Evolutionary conservation across 1,284 basidiomycete species (phyloP).

Genomic region (Papiliotrema fonsecae): DNA sequence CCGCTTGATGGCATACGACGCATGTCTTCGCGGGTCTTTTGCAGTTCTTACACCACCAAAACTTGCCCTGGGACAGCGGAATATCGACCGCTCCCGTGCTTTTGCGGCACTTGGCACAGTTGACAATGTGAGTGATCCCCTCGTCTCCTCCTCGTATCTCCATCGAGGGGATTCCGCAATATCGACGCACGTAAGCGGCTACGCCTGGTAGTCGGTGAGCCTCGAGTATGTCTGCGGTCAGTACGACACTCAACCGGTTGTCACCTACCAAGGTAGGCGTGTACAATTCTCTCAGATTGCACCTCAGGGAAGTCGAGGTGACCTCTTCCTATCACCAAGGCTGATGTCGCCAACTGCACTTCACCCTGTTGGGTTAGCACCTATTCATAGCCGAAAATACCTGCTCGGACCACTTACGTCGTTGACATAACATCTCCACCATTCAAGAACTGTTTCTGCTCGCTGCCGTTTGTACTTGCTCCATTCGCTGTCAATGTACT

Average conservation of each 20-base stretch:
- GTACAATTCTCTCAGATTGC: slow-evolving; percentile 29
- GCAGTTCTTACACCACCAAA: slow-evolving; percentile 43
- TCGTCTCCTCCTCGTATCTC: slow-evolving; percentile 27
- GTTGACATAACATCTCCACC: slow-evolving; percentile 39
- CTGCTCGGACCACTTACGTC: slow-evolving; percentile 43
- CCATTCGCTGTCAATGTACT: slow-evolving; percentile 7
- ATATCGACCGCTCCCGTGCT: slow-evolving; percentile 40
- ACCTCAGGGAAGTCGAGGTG: slow-evolving; percentile 26
- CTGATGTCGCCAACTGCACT: slow-evolving; percentile 33
- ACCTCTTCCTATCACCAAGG: slow-evolving; percentile 25
- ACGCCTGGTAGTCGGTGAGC: slow-evolving; percentile 21
- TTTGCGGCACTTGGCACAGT: slow-evolving; percentile 34
- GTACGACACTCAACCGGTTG: background rate
- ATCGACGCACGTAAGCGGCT: slow-evolving; percentile 32
- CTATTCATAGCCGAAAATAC: too few relatives aligned
- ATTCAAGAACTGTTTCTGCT: slow-evolving; percentile 20
- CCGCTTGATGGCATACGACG: slow-evolving; percentile 29
- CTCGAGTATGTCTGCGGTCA: slow-evolving; percentile 31
- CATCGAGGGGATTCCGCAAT: slow-evolving; percentile 19
- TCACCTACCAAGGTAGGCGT: slow-evolving; percentile 36
- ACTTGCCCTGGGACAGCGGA: slow-evolving; percentile 28
- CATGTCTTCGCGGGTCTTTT: slow-evolving; percentile 29
- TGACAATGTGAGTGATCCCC: slow-evolving; percentile 35
- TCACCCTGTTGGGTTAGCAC: slow-evolving; percentile 29
- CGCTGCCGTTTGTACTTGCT: slow-evolving; percentile 20